A percentile compares a stretch with the other conserved stretches of the same genome.
These are phyloP conservation scores for Xylariaceae sp. DNA, from an alignment of 2,329 filamentous ascomycete species.

Conservation along the genomic window DNA sequence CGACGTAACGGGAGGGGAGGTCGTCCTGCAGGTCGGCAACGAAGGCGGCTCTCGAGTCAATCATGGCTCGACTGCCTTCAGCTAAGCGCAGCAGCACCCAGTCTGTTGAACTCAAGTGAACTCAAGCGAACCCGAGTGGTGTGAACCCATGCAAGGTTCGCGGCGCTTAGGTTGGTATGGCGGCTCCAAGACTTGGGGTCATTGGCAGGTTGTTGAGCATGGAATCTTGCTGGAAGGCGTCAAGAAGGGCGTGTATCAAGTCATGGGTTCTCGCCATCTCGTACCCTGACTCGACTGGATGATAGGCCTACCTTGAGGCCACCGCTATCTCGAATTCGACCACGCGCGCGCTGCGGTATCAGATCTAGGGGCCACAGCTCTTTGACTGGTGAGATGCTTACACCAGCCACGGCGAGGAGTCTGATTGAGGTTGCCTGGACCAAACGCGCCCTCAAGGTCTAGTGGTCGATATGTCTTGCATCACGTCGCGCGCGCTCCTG, in stretches of 20 bases:
- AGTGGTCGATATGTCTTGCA: conserved; percentile 14
- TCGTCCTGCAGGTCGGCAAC: conserved; percentile 4
- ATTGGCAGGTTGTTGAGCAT: conserved; percentile 8
- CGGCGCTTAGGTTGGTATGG: conserved; percentile 20
- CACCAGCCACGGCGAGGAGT: conserved; percentile 13
- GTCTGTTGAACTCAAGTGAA: conserved; percentile 6
- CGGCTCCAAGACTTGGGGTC: conserved; percentile 16
- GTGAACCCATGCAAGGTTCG: conserved; percentile 11
- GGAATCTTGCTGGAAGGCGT: conserved; percentile 9
- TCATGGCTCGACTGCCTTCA: conserved; percentile 6
- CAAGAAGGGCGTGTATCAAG: conserved; percentile 5
- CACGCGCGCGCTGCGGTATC: conserved; percentile 20
- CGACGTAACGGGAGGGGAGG: background rate
- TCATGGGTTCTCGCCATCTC: conserved; percentile 4
- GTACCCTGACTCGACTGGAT: conserved; percentile 3
- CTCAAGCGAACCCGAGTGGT: conserved; percentile 5
- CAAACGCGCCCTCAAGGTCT: conserved; percentile 11
- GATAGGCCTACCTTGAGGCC: conserved; percentile 7
- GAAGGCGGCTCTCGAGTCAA: conserved; percentile 6
- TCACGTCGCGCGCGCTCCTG: conserved; percentile 25
- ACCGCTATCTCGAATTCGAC: conserved; percentile 6
- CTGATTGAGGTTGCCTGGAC: conserved; percentile 7
- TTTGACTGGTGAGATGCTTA: conserved; percentile 13
- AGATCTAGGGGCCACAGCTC: conserved; percentile 5
- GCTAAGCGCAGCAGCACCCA: conserved; percentile 17